Evolutionary conservation across 2,329 filamentous ascomycete species (phyloP).

Genomic region (Colletotrichum sp.): DNA sequence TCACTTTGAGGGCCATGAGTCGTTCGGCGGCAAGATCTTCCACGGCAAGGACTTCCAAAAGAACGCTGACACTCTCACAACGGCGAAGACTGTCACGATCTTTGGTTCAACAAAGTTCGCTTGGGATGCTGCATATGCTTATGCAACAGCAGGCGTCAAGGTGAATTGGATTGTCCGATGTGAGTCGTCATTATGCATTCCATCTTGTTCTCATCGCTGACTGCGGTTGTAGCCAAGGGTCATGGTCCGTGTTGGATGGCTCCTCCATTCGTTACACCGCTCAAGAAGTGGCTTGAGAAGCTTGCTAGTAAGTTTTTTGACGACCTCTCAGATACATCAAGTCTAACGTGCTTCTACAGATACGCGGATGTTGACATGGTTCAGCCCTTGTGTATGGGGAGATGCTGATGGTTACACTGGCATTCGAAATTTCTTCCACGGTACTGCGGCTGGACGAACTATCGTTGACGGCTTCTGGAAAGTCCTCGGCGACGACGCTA

Average conservation of each 20-base stretch:
- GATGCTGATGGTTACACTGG: slow-evolving; percentile 62
- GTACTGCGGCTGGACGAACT: slow-evolving; percentile 58
- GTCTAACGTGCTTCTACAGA: slow-evolving; percentile 30
- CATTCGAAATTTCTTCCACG: slow-evolving; percentile 61
- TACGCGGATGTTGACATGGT: slow-evolving; percentile 73
- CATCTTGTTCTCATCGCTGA: too few species aligned
- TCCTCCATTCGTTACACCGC: slow-evolving; percentile 66
- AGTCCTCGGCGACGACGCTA: slow-evolving; percentile 59
- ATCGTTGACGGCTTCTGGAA: slow-evolving; percentile 64
- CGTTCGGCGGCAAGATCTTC: slow-evolving; percentile 51
- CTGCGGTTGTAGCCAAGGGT: slow-evolving; percentile 40
- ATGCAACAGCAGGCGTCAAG: slow-evolving; percentile 56
- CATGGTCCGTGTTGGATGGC: slow-evolving; percentile 65
- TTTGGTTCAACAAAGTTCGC: slow-evolving; percentile 70
- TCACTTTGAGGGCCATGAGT: slow-evolving; percentile 47
- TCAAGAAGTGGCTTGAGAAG: slow-evolving; percentile 71
- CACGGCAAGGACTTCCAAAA: slow-evolving; percentile 52
- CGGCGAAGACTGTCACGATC: slow-evolving; percentile 53
- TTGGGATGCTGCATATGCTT: slow-evolving; percentile 68
- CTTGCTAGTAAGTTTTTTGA: slow-evolving; percentile 53
- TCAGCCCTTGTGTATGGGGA: slow-evolving; percentile 77
- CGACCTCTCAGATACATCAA: background rate
- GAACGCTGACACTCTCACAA: slow-evolving; percentile 42
- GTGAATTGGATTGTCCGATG: slow-evolving; percentile 66
- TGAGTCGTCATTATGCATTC: slow-evolving; percentile 22